Percentiles rank a stretch among this genome's conserved stretches.
phyloP scores from a whole-genome alignment of 257 asterid species.

The Lavandula angustifolia region DNA sequence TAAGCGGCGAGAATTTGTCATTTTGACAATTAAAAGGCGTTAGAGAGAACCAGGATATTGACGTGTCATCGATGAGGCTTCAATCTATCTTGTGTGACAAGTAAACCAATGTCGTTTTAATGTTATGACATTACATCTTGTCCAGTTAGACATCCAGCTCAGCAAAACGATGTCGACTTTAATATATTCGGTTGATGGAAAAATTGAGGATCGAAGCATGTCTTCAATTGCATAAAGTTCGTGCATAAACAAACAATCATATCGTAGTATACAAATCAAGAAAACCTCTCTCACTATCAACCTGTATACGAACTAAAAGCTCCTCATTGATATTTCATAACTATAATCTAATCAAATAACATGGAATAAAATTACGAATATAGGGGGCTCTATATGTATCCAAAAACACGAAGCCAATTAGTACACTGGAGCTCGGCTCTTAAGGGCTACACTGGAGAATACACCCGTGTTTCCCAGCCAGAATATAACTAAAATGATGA shows the following conservation, averaged over 20 bases:
- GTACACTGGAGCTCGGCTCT: constrained; percentile 40
- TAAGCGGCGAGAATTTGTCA: too few relatives aligned
- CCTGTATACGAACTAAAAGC: constrained; percentile 21
- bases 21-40: too few relatives aligned
- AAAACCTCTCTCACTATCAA: constrained; percentile 24
- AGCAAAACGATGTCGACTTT: too few relatives aligned
- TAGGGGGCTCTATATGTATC: constrained; percentile 10
- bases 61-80: too few relatives aligned
- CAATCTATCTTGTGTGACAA: too few relatives aligned
- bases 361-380: constrained; percentile 14
- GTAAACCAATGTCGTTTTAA: too few relatives aligned
- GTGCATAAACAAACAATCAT: constrained; percentile 3
- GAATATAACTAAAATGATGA: constrained; percentile 53
- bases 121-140: too few relatives aligned
- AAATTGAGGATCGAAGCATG: too few relatives aligned
- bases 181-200: too few relatives aligned
- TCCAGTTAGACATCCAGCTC: too few relatives aligned
- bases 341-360: constrained; percentile 21
- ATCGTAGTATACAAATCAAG: constrained; percentile 29
- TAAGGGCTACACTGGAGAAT: constrained; percentile 52
- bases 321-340: constrained; percentile 6
- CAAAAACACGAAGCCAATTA: constrained; percentile 23
- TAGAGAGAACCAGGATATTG: too few relatives aligned
- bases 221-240: too few relatives aligned
- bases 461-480: constrained; percentile 77